phyloP scores from a whole-genome alignment of 371 early-diverging fungal genomes.

The Rhizopus sp. region DNA sequence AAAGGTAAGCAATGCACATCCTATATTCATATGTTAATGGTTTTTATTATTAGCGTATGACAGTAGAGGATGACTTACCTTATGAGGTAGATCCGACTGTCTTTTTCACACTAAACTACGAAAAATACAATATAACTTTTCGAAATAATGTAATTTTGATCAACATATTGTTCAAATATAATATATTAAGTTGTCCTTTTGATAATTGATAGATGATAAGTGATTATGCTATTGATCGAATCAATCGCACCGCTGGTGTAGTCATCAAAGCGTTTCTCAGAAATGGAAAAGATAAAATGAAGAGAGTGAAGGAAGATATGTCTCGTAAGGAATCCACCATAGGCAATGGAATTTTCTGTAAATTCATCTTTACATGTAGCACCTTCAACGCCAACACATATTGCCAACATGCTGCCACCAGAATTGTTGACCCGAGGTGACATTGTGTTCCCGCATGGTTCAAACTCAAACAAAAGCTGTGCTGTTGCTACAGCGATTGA shows the following conservation, averaged over 20 bases:
- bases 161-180: not conserved
- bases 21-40: not conserved
- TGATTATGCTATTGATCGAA: slow-evolving; percentile 54
- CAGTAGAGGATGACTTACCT: slow-evolving; percentile 48
- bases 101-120: slow-evolving; percentile 71
- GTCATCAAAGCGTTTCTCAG: slow-evolving; percentile 63
- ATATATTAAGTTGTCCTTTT: too few relatives aligned
- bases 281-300: slow-evolving; percentile 45
- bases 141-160: slow-evolving; percentile 59
- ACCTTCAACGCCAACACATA: slow-evolving; percentile 52
- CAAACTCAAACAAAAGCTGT: slow-evolving; percentile 40
- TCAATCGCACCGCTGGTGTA: slow-evolving; percentile 69
- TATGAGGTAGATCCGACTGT: slow-evolving; percentile 47
- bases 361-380: slow-evolving; percentile 21
- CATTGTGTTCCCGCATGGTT: slow-evolving; percentile 50
- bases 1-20: slow-evolving; percentile 4
- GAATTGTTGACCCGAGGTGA: slow-evolving; percentile 52
- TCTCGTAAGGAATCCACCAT: slow-evolving; percentile 35
- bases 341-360: not conserved
- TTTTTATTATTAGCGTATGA: too few relatives aligned
- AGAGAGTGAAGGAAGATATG: slow-evolving; percentile 37
- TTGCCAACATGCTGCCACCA: slow-evolving; percentile 54
- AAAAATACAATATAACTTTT: slow-evolving; percentile 71
- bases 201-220: slow-evolving; percentile 13
- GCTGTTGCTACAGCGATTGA: slow-evolving; percentile 44